Conservation (phyloP, 306 rosid genomes). For the Cucurbita argyrosperma region DNA sequence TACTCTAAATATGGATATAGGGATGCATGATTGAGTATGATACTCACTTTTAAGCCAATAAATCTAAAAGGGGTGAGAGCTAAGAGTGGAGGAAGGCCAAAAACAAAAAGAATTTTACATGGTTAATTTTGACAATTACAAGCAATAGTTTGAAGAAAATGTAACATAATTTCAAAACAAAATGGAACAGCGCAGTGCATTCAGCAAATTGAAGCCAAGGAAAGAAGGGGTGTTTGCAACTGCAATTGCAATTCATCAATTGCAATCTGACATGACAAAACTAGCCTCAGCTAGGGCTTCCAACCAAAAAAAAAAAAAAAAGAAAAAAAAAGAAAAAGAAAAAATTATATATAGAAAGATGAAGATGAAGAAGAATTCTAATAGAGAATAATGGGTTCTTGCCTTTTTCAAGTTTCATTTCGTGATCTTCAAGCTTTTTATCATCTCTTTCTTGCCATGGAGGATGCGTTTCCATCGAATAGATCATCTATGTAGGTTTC, state of each 20-base stretch:
- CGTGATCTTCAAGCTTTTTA: not conserved
- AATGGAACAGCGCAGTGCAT: not conserved
- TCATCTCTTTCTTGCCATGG: conserved; percentile 36
- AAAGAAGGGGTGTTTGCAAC: not conserved
- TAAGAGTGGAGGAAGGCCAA: not conserved
- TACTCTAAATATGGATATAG: too few relatives aligned
- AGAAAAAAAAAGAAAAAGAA: not conserved
- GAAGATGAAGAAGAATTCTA: not conserved
- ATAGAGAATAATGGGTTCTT: not conserved
- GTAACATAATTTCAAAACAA: not conserved
- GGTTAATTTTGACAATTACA: not conserved
- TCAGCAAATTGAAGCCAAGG: conserved; percentile 1
- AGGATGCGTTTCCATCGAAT: conserved; percentile 37
- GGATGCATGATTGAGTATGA: too few relatives aligned
- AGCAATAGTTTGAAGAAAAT: not conserved
- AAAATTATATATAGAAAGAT: not conserved
- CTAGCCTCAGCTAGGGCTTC: not conserved
- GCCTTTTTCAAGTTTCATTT: not conserved
- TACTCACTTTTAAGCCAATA: not conserved
- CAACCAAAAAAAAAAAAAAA: not conserved
- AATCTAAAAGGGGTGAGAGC: not conserved
- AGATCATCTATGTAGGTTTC: conserved; percentile 55
- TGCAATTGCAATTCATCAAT: not conserved
- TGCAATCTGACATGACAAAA: conserved; percentile 2
- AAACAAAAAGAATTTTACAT: not conserved